A percentile compares a stretch with the other conserved stretches of the same genome.
These are phyloP conservation scores for Ganoderma lingzhi DNA, from an alignment of 1,284 basidiomycete genomes.

Conservation along the genomic window DNA sequence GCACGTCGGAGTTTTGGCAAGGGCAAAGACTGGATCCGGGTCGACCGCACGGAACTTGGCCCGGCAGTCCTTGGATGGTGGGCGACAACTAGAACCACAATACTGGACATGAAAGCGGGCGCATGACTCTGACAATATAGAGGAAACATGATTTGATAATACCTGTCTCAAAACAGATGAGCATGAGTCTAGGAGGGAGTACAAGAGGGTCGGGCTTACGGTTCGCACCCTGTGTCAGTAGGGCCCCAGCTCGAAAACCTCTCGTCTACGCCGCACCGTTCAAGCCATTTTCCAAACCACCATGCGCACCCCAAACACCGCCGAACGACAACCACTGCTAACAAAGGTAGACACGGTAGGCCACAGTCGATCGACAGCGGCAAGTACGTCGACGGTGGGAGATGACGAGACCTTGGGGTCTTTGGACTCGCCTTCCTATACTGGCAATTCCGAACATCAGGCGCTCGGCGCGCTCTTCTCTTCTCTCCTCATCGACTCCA, in stretches of 20 bases:
- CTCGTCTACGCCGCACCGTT: not conserved
- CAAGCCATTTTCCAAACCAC: not conserved
- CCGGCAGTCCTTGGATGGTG: not conserved
- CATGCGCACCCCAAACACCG: not conserved
- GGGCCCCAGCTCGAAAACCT: not conserved
- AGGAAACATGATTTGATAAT: not conserved
- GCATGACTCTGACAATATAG: conserved; percentile 8
- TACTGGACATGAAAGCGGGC: conserved; percentile 1
- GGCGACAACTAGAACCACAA: conserved; percentile 7
- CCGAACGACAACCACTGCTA: conserved; percentile 37
- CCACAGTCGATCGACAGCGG: conserved; percentile 15
- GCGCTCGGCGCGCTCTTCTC: conserved; percentile 51
- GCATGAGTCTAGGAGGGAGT: not conserved
- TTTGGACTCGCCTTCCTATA: conserved; percentile 32
- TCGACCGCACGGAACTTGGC: conserved; percentile 8
- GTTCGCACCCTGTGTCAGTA: not conserved
- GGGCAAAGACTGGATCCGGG: not conserved
- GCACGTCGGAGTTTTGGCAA: conserved; percentile 1
- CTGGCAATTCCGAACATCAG: conserved; percentile 26
- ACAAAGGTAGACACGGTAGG: not conserved
- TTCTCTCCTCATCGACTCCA: conserved; percentile 60
- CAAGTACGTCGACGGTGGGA: conserved; percentile 26
- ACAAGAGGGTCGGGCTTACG: conserved; percentile 8
- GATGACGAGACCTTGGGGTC: conserved; percentile 23
- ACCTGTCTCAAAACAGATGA: not conserved